Conservation (phyloP, 306 rosid species). For the Luffa acutangula region DNA sequence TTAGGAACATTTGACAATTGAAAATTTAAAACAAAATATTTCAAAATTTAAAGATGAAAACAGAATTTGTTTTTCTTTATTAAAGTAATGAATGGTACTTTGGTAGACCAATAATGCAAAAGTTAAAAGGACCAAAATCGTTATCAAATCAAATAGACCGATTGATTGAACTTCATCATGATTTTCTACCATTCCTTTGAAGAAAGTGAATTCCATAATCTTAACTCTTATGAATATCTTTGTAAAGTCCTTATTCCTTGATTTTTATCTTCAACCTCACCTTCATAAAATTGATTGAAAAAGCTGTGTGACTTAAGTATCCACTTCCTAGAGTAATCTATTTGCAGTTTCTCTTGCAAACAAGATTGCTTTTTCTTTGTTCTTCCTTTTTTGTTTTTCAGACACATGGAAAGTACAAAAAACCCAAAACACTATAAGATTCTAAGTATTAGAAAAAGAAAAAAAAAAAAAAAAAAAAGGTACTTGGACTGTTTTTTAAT, state of each 20-base stretch:
- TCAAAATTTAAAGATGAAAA: not conserved
- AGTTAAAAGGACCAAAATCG: not conserved
- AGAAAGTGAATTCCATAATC: not conserved
- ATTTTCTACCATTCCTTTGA: not conserved
- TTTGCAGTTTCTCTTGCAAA: not conserved
- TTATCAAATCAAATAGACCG: not conserved
- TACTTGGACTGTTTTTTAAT: not conserved
- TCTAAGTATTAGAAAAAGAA: not conserved
- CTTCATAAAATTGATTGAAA: no score
- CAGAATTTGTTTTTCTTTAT: not conserved
- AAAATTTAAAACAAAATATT: not conserved
- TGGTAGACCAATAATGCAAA: not conserved
- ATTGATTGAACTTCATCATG: not conserved
- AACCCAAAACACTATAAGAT: not conserved
- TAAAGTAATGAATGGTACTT: not conserved
- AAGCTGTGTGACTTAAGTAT: no score
- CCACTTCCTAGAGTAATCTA: no score
- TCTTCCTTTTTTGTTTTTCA: not conserved
- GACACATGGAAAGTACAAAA: not conserved
- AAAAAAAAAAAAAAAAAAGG: not conserved
- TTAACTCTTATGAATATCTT: not conserved
- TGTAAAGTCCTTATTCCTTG: not conserved
- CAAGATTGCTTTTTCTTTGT: not conserved
- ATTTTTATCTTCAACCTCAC: not conserved
- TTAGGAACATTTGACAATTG: not conserved